A percentile compares a stretch with the other conserved stretches of the same genome.
Conservation (phyloP, 495 filamentous ascomycete genomes). For the Penicillium odoratum region DNA sequence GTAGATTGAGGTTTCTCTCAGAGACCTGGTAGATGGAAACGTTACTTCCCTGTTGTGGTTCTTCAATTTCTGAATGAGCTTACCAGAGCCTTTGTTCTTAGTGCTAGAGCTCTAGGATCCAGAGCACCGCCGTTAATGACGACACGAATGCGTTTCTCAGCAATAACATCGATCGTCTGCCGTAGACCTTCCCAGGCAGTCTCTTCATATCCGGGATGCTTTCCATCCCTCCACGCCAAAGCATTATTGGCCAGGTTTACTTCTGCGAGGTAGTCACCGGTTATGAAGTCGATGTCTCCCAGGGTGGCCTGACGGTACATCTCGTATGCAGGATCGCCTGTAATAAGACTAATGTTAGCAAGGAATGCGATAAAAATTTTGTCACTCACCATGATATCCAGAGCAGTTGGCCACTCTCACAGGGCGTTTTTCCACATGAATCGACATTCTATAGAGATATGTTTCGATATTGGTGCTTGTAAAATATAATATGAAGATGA, state of each 20-base stretch:
- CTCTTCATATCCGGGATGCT: conserved; percentile 41
- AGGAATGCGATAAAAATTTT: background rate
- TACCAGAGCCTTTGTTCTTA: conserved; percentile 39
- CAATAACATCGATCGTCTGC: conserved; percentile 44
- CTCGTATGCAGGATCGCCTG: conserved; percentile 44
- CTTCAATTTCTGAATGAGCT: background rate
- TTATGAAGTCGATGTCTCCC: conserved; percentile 54
- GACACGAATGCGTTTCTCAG: conserved; percentile 43
- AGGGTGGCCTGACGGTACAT: conserved; percentile 46
- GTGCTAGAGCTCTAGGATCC: conserved; percentile 43
- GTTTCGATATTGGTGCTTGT: too few species aligned
- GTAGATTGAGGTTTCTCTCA: conserved; percentile 33
- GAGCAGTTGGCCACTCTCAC: conserved; percentile 52
- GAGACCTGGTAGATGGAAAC: conserved; percentile 11
- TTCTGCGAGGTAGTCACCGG: conserved; percentile 57
- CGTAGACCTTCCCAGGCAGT: conserved; percentile 48
- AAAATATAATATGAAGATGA: background rate
- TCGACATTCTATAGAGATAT: conserved; percentile 8
- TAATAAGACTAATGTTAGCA: background rate
- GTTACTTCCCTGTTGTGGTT: too few species aligned
- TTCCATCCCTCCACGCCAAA: conserved; percentile 33
- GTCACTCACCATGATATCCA: conserved; percentile 39
- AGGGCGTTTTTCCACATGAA: conserved; percentile 27
- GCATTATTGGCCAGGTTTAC: conserved; percentile 50
- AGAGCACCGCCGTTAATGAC: conserved; percentile 48